Evolutionary conservation across 768 basidiomycete species (phyloP).

Genomic region (Clavaria fumosa): DNA sequence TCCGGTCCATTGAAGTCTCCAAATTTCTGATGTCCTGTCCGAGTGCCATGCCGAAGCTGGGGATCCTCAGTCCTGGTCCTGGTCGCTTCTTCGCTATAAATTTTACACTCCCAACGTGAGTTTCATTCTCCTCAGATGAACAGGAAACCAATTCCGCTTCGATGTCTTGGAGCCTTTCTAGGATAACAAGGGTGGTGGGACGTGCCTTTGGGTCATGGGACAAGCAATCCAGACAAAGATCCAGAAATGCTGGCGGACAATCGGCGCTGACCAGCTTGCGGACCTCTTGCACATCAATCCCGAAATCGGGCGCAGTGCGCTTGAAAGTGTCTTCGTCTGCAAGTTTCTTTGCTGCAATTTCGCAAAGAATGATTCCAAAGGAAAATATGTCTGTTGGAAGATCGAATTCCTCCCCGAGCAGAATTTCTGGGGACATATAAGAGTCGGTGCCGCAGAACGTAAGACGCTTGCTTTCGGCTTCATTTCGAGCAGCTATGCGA

Average conservation of each 20-base stretch:
- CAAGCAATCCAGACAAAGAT: constrained; percentile 69
- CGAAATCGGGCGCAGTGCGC: constrained; percentile 65
- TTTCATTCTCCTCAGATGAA: constrained; percentile 45
- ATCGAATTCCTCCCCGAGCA: constrained; percentile 83
- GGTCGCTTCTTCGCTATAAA: constrained; percentile 60
- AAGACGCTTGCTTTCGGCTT: constrained; percentile 73
- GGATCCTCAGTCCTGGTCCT: constrained; percentile 53
- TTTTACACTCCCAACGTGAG: constrained; percentile 75
- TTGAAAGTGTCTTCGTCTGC: constrained; percentile 73
- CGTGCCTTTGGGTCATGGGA: constrained; percentile 45
- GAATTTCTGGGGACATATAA: constrained; percentile 96
- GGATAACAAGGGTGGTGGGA: constrained; percentile 63
- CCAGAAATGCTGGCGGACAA: constrained; percentile 66
- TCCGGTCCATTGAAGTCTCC: constrained; percentile 26
- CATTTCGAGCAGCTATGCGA: constrained; percentile 82
- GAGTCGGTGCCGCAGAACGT: constrained; percentile 86
- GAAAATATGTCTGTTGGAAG: constrained; percentile 92
- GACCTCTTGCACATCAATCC: constrained; percentile 64
- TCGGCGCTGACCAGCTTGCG: constrained; percentile 46
- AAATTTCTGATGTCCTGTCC: constrained; percentile 35
- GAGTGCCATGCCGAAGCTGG: constrained; percentile 68
- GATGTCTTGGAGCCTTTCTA: constrained; percentile 64
- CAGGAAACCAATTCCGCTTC: constrained; percentile 71
- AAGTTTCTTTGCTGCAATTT: constrained; percentile 72
- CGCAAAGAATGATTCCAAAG: constrained; percentile 83